Evolutionary conservation across 805 yeast species (phyloP).

Genomic region (Wickerhamomyces canadensis): DNA sequence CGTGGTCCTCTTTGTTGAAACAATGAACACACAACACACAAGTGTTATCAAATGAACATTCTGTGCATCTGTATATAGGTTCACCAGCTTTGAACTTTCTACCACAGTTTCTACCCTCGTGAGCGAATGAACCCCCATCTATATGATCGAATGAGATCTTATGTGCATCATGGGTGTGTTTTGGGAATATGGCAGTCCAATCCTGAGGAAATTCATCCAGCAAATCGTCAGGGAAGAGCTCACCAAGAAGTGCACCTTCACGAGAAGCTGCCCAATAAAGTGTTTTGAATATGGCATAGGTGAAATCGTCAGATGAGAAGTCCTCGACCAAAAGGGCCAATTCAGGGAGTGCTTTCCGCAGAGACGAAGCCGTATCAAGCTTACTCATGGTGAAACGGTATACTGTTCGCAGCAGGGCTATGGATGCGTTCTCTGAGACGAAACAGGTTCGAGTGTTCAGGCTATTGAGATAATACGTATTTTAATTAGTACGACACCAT

Average conservation of each 20-base stretch:
- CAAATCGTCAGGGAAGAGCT: constrained; percentile 29
- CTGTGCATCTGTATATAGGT: constrained; percentile 65
- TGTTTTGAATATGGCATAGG: not conserved
- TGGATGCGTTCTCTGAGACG: no score
- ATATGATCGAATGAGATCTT: not conserved
- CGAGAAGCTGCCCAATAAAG: constrained; percentile 31
- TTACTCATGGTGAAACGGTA: no score
- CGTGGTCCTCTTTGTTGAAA: constrained; percentile 64
- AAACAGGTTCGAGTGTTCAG: no score
- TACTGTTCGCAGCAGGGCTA: no score
- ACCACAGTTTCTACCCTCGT: constrained; percentile 65
- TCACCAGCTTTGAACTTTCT: constrained; percentile 55
- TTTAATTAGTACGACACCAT: no score
- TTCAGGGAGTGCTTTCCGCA: no score
- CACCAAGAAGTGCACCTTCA: constrained; percentile 31
- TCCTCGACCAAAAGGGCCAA: not conserved
- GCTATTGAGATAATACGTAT: no score
- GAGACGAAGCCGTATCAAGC: no score
- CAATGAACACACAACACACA: constrained; percentile 75
- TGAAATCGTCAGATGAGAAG: not conserved
- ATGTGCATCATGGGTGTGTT: no score
- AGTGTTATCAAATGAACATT: constrained; percentile 73
- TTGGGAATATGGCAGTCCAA: constrained; percentile 4
- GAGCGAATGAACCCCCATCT: constrained; percentile 19
- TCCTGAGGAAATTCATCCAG: constrained; percentile 1